Percentiles rank a stretch among this genome's conserved stretches.
phyloP scores from a whole-genome alignment of 2,329 filamentous ascomycete genomes.

The Ophiocordyceps camponoti-saundersi region DNA sequence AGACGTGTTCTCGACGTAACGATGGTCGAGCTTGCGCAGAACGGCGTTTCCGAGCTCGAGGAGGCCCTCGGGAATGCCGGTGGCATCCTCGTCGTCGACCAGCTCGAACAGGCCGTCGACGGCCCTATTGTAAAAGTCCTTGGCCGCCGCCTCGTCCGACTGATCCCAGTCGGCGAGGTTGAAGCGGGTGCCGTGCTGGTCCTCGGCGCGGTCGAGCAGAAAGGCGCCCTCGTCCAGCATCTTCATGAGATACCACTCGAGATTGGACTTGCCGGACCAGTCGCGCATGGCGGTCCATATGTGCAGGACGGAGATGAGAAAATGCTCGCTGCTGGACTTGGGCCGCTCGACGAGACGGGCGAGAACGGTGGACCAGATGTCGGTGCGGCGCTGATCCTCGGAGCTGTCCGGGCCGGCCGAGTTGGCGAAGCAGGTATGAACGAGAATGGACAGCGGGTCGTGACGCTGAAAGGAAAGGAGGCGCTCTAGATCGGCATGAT shows the following conservation, averaged over 20 bases:
- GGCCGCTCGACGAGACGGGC: conserved; percentile 66
- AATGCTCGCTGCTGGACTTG: conserved; percentile 60
- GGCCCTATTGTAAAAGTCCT: conserved; percentile 76
- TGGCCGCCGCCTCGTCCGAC: conserved; percentile 66
- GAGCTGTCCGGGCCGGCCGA: conserved; percentile 66
- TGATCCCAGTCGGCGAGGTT: conserved; percentile 57
- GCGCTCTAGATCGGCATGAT: conserved; percentile 55
- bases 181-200: conserved; percentile 54
- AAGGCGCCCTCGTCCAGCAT: conserved; percentile 87
- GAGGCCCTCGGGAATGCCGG: conserved; percentile 73
- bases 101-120: conserved; percentile 70
- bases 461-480: conserved; percentile 79
- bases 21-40: conserved; percentile 55
- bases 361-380: conserved; percentile 78
- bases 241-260: conserved; percentile 92
- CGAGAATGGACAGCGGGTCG: conserved; percentile 67
- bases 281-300: conserved; percentile 74
- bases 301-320: conserved; percentile 71
- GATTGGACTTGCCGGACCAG: conserved; percentile 76
- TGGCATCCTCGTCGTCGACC: conserved; percentile 68
- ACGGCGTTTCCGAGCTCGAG: conserved; percentile 76
- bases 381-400: conserved; percentile 63
- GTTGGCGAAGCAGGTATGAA: conserved; percentile 81
- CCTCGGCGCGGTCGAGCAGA: conserved; percentile 69
- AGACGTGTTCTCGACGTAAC: conserved; percentile 56